Percentiles rank a stretch among this genome's conserved stretches.
These are phyloP conservation scores for Durotheca rogersii DNA, from an alignment of 495 filamentous ascomycete genomes.

Conservation along the genomic window DNA sequence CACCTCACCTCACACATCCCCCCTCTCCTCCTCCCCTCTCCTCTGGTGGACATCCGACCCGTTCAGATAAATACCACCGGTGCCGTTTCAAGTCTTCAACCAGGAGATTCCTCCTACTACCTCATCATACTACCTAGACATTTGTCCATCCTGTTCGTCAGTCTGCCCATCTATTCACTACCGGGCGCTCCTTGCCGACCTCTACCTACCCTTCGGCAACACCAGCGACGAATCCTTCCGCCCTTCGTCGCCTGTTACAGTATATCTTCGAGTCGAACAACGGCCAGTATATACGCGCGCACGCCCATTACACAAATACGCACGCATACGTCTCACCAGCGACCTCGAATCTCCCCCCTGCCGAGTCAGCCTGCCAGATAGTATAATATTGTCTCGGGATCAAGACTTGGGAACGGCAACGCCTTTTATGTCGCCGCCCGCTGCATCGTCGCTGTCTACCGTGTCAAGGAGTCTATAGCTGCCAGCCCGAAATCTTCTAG, in stretches of 20 bases:
- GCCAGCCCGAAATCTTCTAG: constrained; percentile 23
- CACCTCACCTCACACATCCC: too few relatives aligned
- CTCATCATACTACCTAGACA: background rate
- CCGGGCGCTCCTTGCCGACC: background rate
- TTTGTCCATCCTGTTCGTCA: constrained; percentile 4
- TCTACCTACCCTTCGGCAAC: background rate
- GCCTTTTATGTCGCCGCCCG: constrained; percentile 22
- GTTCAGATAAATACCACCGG: constrained; percentile 22
- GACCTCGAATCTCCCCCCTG: constrained; percentile 9
- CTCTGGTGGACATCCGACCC: constrained; percentile 23
- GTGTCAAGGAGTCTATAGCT: constrained; percentile 21
- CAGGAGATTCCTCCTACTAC: constrained; percentile 19
- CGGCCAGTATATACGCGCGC: background rate
- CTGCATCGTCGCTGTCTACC: constrained; percentile 19
- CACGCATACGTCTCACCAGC: background rate
- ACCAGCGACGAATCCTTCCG: background rate
- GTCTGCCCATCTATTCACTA: background rate
- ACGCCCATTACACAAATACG: background rate
- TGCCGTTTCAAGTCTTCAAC: constrained; percentile 19
- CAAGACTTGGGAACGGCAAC: background rate
- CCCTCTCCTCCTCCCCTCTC: constrained; percentile 4
- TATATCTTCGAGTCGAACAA: constrained; percentile 18
- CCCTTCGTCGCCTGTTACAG: constrained; percentile 22
- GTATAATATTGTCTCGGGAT: constrained; percentile 17
- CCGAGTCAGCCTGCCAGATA: constrained; percentile 3